A percentile compares a stretch with the other conserved stretches of the same genome.
Evolutionary conservation across 176 grass and related monocot genomes (phyloP).

Genomic region (Juncus inflexus): DNA sequence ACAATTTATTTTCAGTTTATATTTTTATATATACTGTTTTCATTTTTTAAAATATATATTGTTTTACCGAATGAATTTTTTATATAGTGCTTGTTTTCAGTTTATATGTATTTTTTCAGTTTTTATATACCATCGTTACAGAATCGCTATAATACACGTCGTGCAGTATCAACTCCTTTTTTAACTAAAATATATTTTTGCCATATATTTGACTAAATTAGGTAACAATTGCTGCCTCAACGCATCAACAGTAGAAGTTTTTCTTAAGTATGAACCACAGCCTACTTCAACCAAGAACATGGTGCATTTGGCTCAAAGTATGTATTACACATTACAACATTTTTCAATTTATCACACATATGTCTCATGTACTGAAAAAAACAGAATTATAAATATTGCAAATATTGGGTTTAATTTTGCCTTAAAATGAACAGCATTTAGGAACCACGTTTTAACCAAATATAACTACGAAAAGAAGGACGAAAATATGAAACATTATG

Average conservation of each 20-base stretch:
- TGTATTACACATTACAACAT: not conserved
- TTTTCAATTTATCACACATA: not conserved
- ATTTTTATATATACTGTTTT: too few relatives aligned
- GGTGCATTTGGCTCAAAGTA: conserved; percentile 92
- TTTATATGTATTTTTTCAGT: not conserved
- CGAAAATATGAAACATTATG: conserved; percentile 23
- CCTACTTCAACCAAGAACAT: conserved; percentile 74
- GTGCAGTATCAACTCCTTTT: too few relatives aligned
- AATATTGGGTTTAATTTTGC: too few relatives aligned
- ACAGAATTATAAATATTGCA: too few relatives aligned
- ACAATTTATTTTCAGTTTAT: too few relatives aligned
- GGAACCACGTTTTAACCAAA: conserved; percentile 27
- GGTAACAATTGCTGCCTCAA: conserved; percentile 83
- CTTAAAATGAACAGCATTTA: conserved; percentile 14
- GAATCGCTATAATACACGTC: too few relatives aligned
- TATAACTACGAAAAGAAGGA: conserved; percentile 15
- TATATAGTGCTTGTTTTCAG: too few relatives aligned
- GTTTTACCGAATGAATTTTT: too few relatives aligned
- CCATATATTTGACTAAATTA: conserved; percentile 3
- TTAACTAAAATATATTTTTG: not conserved
- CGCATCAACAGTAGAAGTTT: conserved; percentile 50
- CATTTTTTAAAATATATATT: too few relatives aligned
- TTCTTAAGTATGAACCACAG: conserved; percentile 84
- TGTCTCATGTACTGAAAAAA: not conserved
- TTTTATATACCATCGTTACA: not conserved